A percentile compares a stretch with the other conserved stretches of the same genome.
phyloP scores from a whole-genome alignment of 306 rosid species.

The Fragaria vesca region DNA sequence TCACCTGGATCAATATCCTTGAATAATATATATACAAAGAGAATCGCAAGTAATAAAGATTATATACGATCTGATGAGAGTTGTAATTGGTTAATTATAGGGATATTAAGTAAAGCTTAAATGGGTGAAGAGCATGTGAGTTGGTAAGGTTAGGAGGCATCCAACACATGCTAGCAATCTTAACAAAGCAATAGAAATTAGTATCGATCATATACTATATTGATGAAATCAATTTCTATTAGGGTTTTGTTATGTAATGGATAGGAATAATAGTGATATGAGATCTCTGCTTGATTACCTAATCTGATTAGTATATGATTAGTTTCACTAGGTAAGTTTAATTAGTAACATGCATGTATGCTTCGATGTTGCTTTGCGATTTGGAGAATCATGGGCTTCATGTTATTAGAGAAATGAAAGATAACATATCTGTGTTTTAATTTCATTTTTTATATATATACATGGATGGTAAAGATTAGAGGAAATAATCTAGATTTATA shows the following conservation, averaged over 20 bases:
- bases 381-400: conserved; percentile 44
- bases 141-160: conserved; percentile 43
- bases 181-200: conserved; percentile 21
- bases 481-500: too few relatives aligned
- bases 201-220: neutral
- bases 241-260: conserved; percentile 5
- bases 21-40: too few relatives aligned
- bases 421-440: neutral
- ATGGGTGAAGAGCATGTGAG: conserved; percentile 46
- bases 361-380: conserved; percentile 33
- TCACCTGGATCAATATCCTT: conserved; percentile 4
- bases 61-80: conserved; percentile 5
- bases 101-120: neutral
- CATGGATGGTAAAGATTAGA: too few relatives aligned
- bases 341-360: conserved; percentile 27
- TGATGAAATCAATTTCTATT: conserved; percentile 21
- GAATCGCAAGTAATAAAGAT: neutral
- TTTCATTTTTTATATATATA: neutral
- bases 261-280: conserved; percentile 21
- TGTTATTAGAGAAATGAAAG: conserved; percentile 36
- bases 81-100: neutral
- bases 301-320: conserved; percentile 20
- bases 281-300: conserved; percentile 32
- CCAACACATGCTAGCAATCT: conserved; percentile 48
- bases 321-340: conserved; percentile 12